Percentiles rank a stretch among this genome's conserved stretches.
These are phyloP conservation scores for Taphrina wiesneri DNA, from an alignment of 1,139 yeast genomes.

Conservation along the genomic window DNA sequence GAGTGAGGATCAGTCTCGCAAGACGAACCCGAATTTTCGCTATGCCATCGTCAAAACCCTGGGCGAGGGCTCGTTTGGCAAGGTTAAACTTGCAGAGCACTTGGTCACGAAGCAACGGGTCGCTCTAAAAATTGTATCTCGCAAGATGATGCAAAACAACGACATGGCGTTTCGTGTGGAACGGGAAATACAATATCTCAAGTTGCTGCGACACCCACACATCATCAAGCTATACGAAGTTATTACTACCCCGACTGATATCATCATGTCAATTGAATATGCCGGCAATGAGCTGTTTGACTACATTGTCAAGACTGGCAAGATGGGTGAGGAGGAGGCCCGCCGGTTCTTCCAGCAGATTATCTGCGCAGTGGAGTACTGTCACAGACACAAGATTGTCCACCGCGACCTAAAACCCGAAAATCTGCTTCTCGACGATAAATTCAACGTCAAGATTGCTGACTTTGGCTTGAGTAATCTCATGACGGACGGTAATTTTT, in stretches of 20 bases:
- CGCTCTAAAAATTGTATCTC: constrained; percentile 89
- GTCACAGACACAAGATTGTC: constrained; percentile 96
- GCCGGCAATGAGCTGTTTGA: constrained; percentile 97
- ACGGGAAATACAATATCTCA: constrained; percentile 85
- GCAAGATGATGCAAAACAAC: constrained; percentile 88
- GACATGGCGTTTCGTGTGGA: constrained; percentile 98
- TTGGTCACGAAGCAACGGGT: constrained; percentile 89
- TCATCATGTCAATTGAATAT: constrained; percentile 95
- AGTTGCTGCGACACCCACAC: constrained; percentile 92
- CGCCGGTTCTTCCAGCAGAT: constrained; percentile 95
- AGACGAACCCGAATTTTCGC: constrained; percentile 50
- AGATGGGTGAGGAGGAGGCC: constrained; percentile 93
- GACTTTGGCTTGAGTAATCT: constrained; percentile 99
- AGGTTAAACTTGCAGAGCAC: constrained; percentile 90
- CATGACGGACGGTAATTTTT: constrained; percentile 77
- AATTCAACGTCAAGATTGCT: constrained; percentile 90
- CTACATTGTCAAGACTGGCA: constrained; percentile 91
- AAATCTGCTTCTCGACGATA: constrained; percentile 79
- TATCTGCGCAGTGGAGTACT: constrained; percentile 95
- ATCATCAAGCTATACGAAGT: constrained; percentile 95
- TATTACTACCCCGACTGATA: constrained; percentile 91
- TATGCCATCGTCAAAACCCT: constrained; percentile 91
- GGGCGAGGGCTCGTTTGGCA: constrained; percentile 98
- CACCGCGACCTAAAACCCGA: constrained; percentile 98
- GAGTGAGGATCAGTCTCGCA: constrained; percentile 22